These are phyloP conservation scores for Colletotrichum lini DNA, from an alignment of 2,329 filamentous ascomycete genomes.

Conservation along the genomic window DNA sequence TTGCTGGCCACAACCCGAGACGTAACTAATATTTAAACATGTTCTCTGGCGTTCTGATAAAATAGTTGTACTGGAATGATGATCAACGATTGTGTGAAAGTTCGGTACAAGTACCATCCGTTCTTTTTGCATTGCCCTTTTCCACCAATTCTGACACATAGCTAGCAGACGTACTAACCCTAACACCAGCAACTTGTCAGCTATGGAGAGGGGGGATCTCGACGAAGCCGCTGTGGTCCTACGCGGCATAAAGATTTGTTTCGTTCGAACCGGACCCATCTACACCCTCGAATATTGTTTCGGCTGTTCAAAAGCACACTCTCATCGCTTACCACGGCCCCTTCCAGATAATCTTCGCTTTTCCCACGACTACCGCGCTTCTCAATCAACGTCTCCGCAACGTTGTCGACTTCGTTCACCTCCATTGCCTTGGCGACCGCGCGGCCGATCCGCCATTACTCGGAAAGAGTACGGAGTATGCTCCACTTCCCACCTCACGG, in stretches of 20 bases:
- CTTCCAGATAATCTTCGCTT: constrained; percentile 70
- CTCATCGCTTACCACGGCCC: constrained; percentile 50
- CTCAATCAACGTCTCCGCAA: constrained; percentile 71
- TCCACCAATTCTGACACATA: constrained; percentile 50
- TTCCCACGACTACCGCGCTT: constrained; percentile 68
- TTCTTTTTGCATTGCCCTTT: constrained; percentile 27
- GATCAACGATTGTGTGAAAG: too few species aligned
- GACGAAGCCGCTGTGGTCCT: constrained; percentile 61
- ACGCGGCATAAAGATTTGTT: background rate
- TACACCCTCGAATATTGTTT: constrained; percentile 65
- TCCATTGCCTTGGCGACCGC: constrained; percentile 67
- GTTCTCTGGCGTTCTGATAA: too few species aligned
- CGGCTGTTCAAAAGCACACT: too few species aligned
- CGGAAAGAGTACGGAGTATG: constrained; percentile 68
- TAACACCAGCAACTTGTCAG: too few species aligned
- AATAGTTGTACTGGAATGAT: too few species aligned
- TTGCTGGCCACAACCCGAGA: too few species aligned
- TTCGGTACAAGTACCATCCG: too few species aligned
- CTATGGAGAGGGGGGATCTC: constrained; percentile 77
- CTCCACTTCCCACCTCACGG: constrained; percentile 65
- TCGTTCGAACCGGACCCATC: constrained; percentile 52
- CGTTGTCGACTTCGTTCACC: constrained; percentile 64
- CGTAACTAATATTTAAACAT: too few species aligned
- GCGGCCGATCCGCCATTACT: constrained; percentile 72
- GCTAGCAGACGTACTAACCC: constrained; percentile 34